phyloP scores from a whole-genome alignment of 352 stramenopile genomes.

The Elongisporangium senticosum region DNA sequence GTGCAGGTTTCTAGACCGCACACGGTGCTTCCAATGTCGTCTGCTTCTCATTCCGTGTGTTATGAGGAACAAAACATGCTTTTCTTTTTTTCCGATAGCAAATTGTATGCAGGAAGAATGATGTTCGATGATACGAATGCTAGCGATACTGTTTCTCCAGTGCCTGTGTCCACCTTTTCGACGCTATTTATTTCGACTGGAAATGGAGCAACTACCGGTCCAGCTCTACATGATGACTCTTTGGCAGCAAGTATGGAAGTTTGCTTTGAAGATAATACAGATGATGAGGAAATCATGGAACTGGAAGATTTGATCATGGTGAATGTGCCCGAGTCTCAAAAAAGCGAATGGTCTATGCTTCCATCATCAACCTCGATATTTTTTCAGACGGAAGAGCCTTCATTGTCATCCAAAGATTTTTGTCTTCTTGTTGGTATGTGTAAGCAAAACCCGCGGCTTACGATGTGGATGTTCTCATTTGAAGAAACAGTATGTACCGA shows the following conservation, averaged over 20 bases:
- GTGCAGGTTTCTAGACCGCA: constrained; percentile 27
- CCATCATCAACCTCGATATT: constrained; percentile 24
- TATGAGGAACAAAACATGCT: constrained; percentile 32
- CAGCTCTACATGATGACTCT: neutral
- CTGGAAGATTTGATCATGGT: constrained; percentile 29
- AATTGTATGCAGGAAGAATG: constrained; percentile 25
- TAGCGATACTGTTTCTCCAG: constrained; percentile 2
- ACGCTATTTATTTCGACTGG: constrained; percentile 2
- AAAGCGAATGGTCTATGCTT: constrained; percentile 41
- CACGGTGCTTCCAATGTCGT: constrained; percentile 14
- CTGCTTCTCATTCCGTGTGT: constrained; percentile 26
- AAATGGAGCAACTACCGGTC: neutral
- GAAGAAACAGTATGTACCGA: constrained; percentile 2
- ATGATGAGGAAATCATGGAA: constrained; percentile 13
- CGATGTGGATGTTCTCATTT: constrained; percentile 60
- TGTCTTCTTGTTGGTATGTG: constrained; percentile 51
- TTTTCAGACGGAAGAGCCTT: constrained; percentile 10
- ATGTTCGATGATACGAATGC: constrained; percentile 4
- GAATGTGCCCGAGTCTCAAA: constrained; percentile 39
- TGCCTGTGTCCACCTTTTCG: neutral
- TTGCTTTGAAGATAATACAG: constrained; percentile 12
- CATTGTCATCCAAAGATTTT: constrained; percentile 43
- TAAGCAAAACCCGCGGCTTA: constrained; percentile 24
- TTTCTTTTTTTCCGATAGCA: constrained; percentile 29
- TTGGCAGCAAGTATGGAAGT: constrained; percentile 4